These are phyloP conservation scores for Cercospora nicotianae DNA, from an alignment of 2,329 filamentous ascomycete species.

Conservation along the genomic window DNA sequence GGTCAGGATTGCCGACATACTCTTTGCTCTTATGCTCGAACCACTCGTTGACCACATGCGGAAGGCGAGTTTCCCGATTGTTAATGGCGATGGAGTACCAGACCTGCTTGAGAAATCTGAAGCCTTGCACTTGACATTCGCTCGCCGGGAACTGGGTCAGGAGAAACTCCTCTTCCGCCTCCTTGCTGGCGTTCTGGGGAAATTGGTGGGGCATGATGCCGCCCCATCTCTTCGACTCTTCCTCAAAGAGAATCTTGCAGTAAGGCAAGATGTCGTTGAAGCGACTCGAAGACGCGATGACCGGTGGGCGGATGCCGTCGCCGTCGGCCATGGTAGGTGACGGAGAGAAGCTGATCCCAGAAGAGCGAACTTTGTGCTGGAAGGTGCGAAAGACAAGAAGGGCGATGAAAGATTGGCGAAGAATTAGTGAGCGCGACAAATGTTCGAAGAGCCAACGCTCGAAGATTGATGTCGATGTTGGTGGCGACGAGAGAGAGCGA, in stretches of 20 bases:
- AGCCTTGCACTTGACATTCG: constrained; percentile 36
- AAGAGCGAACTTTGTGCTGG: neutral
- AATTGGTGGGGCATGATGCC: constrained; percentile 38
- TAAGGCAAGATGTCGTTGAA: constrained; percentile 36
- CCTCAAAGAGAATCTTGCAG: constrained; percentile 30
- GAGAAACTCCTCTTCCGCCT: constrained; percentile 38
- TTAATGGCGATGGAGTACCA: constrained; percentile 37
- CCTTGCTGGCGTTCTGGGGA: constrained; percentile 31
- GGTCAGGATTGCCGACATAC: constrained; percentile 26
- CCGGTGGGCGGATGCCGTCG: constrained; percentile 12
- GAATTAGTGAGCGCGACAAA: neutral
- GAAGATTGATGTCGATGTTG: constrained; percentile 6
- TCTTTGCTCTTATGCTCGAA: constrained; percentile 26
- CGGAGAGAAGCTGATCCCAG: neutral
- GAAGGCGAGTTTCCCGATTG: constrained; percentile 34
- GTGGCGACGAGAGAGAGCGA: neutral
- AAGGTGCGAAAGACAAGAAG: neutral
- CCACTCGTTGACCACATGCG: constrained; percentile 31
- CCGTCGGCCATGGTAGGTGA: constrained; percentile 22
- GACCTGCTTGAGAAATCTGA: constrained; percentile 40
- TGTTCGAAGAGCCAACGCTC: neutral
- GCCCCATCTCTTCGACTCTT: constrained; percentile 31
- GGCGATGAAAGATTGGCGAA: neutral
- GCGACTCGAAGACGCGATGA: constrained; percentile 37
- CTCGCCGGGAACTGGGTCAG: constrained; percentile 30